Evolutionary conservation across 139 green algal species (phyloP).

Genomic region (Yamagishiella unicocca): DNA sequence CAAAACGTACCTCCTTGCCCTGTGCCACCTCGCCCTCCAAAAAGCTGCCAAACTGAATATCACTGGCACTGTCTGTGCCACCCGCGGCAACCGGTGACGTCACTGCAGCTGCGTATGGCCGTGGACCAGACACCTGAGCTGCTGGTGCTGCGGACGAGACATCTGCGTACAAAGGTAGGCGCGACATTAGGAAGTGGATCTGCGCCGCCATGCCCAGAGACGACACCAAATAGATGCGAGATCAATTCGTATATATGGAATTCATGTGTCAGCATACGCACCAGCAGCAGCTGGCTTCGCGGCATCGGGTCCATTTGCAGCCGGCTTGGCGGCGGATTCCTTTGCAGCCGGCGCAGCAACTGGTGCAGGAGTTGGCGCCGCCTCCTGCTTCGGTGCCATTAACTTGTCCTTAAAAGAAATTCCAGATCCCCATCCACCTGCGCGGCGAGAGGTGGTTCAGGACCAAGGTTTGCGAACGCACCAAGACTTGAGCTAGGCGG

Average conservation of each 20-base stretch:
- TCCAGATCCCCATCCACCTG: slow-evolving; percentile 24
- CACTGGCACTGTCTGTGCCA: not conserved
- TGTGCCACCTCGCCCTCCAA: slow-evolving; percentile 35
- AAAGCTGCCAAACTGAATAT: slow-evolving; percentile 49
- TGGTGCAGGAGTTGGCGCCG: not conserved
- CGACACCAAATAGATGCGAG: not conserved
- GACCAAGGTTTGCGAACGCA: not conserved
- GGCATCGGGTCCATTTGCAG: not conserved
- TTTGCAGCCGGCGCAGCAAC: not conserved
- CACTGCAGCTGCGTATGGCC: not conserved
- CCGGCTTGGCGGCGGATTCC: slow-evolving; percentile 20
- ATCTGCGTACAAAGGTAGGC: not conserved
- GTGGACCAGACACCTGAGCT: not conserved
- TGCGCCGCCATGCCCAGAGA: not conserved
- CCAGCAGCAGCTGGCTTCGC: not conserved
- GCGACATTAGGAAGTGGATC: not conserved
- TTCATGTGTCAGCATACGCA: not conserved
- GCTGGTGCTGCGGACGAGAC: not conserved
- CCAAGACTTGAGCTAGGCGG: not conserved
- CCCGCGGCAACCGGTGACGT: not conserved
- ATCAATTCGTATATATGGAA: not conserved
- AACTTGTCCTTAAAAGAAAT: slow-evolving; percentile 44
- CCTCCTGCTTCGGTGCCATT: slow-evolving; percentile 31
- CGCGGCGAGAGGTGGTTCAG: not conserved
- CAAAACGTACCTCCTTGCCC: slow-evolving; percentile 14